Base-by-base conservation (phyloP, 2,329 filamentous ascomycete species). In the Penicillium frequentans region DNA sequence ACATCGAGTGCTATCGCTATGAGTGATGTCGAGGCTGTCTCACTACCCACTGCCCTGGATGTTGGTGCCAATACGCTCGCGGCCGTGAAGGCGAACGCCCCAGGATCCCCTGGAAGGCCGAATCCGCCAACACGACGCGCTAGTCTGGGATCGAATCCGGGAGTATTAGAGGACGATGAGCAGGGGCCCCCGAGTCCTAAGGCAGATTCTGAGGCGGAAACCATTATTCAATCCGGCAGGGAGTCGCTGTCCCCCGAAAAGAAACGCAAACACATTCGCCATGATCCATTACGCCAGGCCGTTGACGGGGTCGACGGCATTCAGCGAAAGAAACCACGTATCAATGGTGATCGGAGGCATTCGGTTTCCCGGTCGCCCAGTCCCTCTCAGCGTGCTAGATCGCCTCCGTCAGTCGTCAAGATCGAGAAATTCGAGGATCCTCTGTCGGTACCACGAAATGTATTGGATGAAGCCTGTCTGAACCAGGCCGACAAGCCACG, bases 171-270 rank as follows among this genome's bases (percentile, higher is more conserved):
- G 49, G 65, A 59, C 49, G 70, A 73, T 45, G 69, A 63, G 48
- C 71, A 78, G 54, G 75, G 69, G 27, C 68, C 68, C 24, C 66
- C 66, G 54, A 74, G 75, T 57, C 73, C 73, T 57, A 75, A 68
- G 67, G 75, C 75, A 49, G 78, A 80, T 64, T 80, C 77, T 45
- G 78, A 80, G 68, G 78, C 78, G 53, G 78, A 80, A 66, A 80
- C 78, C 21, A 77, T 79, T 57, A 80, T 80, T 55, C 77, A 80
- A 63, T 80, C 75, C 13, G 75, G 75, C 52, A 74, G 75, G 42
- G 75, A 78, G 62, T 75, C 74, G 31, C 60, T 77, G 54, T 78
- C 78, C 7, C 77, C 78, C 5, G 75, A 79, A 66, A 79, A 80
- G 68, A 76, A 75, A 64, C 73, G 73, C 56, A 75, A 74, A 56